Percentiles rank a stretch among this genome's conserved stretches.
Conservation (phyloP, 1,284 basidiomycete genomes). For the Heterobasidion irregulare region DNA sequence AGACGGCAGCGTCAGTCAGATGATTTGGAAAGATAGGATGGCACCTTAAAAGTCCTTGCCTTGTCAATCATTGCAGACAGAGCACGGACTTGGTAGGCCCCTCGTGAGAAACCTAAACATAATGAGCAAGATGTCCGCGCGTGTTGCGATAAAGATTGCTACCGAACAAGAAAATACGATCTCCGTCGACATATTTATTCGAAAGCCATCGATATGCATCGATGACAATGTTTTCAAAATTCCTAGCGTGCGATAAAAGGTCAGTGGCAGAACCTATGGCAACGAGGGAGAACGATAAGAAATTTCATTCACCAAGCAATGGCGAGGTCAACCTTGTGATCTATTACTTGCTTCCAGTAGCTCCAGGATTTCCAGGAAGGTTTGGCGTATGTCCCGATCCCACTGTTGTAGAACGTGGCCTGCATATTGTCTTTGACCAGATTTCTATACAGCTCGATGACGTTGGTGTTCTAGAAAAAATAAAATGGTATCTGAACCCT, state of each 20-base stretch:
- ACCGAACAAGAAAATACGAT: conserved; percentile 30
- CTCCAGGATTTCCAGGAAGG: conserved; percentile 13
- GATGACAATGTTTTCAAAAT: conserved; percentile 23
- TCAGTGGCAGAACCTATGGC: too few species aligned
- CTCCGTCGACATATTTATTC: conserved; percentile 24
- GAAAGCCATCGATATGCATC: conserved; percentile 31
- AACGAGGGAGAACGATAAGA: background rate
- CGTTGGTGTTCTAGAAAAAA: conserved; percentile 15
- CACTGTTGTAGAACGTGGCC: conserved; percentile 31
- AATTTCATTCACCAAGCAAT: conserved; percentile 19
- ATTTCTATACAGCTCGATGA: conserved; percentile 16
- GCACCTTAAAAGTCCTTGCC: conserved; percentile 11
- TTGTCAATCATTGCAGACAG: conserved; percentile 27
- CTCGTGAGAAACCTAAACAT: conserved; percentile 26
- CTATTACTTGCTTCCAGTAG: conserved; percentile 12
- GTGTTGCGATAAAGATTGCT: background rate
- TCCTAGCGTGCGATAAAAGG: conserved; percentile 15
- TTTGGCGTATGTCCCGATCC: conserved; percentile 28
- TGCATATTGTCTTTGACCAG: conserved; percentile 16
- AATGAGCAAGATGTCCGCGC: background rate
- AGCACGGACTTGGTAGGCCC: conserved; percentile 29
- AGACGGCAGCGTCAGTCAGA: background rate
- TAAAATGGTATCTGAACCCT: background rate
- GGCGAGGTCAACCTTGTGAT: conserved; percentile 18
- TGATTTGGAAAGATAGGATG: background rate